A percentile compares a stretch with the other conserved stretches of the same genome.
Evolutionary conservation across 306 rosid genomes (phyloP).

Genomic region (Trichosanthes cucumerina): DNA sequence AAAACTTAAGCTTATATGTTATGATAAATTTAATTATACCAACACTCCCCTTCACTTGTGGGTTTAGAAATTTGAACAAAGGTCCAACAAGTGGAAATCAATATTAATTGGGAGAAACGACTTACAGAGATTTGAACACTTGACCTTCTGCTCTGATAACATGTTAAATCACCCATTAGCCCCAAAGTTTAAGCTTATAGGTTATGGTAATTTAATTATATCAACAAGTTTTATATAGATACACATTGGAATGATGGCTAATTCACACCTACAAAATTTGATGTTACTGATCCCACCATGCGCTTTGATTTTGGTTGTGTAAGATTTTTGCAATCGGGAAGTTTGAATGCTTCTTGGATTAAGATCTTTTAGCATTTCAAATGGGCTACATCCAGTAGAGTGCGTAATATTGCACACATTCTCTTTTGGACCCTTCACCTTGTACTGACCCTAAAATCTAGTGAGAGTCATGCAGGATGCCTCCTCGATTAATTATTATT

Average conservation of each 20-base stretch:
- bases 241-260: background rate
- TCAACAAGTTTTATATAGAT: background rate
- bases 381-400: background rate
- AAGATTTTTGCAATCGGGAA: background rate
- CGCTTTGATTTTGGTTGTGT: background rate
- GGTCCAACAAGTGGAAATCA: no score
- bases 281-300: background rate
- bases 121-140: no score
- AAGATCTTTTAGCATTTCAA: background rate
- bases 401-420: background rate
- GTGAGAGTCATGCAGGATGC: background rate
- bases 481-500: background rate
- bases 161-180: no score
- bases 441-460: background rate
- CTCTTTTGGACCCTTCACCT: background rate
- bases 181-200: no score
- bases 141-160: no score
- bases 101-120: no score
- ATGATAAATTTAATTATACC: no score
- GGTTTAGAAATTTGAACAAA: no score
- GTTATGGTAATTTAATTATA: no score
- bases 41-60: no score
- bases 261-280: background rate
- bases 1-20: no score
- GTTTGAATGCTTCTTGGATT: background rate